phyloP scores from a whole-genome alignment of 257 asterid species.

The Solanum chiquidenum region DNA sequence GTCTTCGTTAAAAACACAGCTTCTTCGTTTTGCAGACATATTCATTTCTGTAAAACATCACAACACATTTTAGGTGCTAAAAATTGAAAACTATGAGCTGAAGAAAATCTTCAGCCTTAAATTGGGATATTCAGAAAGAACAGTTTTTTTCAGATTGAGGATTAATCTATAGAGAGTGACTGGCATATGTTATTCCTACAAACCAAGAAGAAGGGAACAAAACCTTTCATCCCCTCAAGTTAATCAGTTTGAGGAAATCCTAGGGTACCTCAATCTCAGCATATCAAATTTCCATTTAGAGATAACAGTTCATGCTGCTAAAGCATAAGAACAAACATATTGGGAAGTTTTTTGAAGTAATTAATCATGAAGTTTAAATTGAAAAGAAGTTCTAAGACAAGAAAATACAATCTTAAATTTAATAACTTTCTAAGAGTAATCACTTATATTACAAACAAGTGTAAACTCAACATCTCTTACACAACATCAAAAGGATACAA shows the following conservation, averaged over 20 bases:
- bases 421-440: background rate
- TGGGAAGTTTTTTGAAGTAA: background rate
- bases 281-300: background rate
- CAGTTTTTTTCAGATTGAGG: background rate
- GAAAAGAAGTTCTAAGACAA: background rate
- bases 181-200: background rate
- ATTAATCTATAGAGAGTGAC: background rate
- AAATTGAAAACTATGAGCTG: background rate
- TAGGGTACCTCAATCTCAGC: background rate
- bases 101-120: background rate
- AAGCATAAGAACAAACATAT: background rate
- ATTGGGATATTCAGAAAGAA: background rate
- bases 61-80: background rate
- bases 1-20: constrained; percentile 1
- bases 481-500: background rate
- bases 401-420: background rate
- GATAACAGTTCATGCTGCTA: background rate
- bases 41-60: background rate
- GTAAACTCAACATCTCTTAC: background rate
- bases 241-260: background rate
- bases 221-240: background rate
- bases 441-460: background rate
- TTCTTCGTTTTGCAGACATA: background rate
- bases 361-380: background rate
- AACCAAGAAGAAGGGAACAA: background rate